Conservation (phyloP, 345 rosid genomes). For the Sonneratia alba region DNA sequence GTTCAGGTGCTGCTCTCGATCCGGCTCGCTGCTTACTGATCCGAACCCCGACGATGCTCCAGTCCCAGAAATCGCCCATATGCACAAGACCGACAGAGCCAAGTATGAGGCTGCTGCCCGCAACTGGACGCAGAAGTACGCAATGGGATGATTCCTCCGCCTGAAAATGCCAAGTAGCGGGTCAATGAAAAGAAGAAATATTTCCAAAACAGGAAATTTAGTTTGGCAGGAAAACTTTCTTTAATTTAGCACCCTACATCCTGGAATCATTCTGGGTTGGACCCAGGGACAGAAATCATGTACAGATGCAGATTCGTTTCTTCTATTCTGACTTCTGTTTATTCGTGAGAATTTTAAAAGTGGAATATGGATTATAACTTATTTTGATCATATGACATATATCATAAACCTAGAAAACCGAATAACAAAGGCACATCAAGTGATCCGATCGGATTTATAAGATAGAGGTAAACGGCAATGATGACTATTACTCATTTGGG, state of each 20-base stretch:
- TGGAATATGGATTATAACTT: background rate
- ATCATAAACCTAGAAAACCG: background rate
- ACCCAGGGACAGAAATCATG: background rate
- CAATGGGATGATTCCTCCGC: conserved; percentile 57
- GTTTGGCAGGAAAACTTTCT: background rate
- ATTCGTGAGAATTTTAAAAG: background rate
- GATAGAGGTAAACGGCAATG: background rate
- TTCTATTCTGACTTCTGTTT: background rate
- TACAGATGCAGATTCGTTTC: background rate
- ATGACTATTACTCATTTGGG: conserved; percentile 59
- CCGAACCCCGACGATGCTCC: conserved; percentile 95
- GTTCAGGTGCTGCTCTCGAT: conserved; percentile 76
- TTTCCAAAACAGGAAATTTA: background rate
- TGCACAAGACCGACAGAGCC: conserved; percentile 88
- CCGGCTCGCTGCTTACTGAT: conserved; percentile 80
- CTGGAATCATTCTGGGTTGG: background rate
- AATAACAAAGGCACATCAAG: background rate
- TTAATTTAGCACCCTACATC: background rate
- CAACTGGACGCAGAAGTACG: conserved; percentile 99
- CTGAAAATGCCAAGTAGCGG: background rate
- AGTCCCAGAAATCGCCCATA: conserved; percentile 92
- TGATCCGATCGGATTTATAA: background rate
- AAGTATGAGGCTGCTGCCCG: conserved; percentile 93
- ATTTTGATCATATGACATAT: background rate
- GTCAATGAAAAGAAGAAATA: background rate